These are phyloP conservation scores for Schoenoplectus triqueter DNA, from an alignment of 202 grass and related monocot species.

Conservation along the genomic window DNA sequence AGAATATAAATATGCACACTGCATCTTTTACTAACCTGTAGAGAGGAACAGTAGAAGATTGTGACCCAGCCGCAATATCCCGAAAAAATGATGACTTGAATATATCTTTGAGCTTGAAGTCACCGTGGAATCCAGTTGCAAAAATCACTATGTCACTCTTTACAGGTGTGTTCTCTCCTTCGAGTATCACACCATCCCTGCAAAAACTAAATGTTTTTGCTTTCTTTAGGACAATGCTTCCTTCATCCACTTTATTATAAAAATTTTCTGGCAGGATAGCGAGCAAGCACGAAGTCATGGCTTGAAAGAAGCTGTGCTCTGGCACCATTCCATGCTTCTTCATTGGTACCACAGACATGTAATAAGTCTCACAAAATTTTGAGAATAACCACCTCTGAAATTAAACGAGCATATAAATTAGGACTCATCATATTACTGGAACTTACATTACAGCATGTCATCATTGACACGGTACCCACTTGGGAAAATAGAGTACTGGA, in stretches of 20 bases:
- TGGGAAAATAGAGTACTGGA: no score
- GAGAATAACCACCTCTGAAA: conserved; percentile 48
- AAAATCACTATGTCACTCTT: conserved; percentile 68
- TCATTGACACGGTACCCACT: background rate
- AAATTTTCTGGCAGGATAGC: conserved; percentile 65
- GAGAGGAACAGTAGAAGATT: conserved; percentile 50
- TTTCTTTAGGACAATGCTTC: conserved; percentile 52
- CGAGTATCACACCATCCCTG: conserved; percentile 58
- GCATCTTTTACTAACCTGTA: conserved; percentile 49
- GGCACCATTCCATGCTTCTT: conserved; percentile 72
- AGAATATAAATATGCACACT: background rate
- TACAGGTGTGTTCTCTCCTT: conserved; percentile 36
- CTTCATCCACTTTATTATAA: conserved; percentile 69
- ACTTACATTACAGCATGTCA: background rate
- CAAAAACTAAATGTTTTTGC: conserved; percentile 51
- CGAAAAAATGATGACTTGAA: conserved; percentile 55
- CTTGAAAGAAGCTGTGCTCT: conserved; percentile 47
- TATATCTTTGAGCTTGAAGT: conserved; percentile 68
- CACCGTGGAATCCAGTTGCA: conserved; percentile 76
- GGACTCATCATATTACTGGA: background rate
- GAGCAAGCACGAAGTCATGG: conserved; percentile 48
- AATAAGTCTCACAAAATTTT: conserved; percentile 54
- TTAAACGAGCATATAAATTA: conserved; percentile 5
- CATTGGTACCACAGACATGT: conserved; percentile 56
- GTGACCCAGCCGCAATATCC: conserved; percentile 50